Evolutionary conservation across 208 protist genomes (phyloP).

Genomic region (Trypanosomatidae sp.): DNA sequence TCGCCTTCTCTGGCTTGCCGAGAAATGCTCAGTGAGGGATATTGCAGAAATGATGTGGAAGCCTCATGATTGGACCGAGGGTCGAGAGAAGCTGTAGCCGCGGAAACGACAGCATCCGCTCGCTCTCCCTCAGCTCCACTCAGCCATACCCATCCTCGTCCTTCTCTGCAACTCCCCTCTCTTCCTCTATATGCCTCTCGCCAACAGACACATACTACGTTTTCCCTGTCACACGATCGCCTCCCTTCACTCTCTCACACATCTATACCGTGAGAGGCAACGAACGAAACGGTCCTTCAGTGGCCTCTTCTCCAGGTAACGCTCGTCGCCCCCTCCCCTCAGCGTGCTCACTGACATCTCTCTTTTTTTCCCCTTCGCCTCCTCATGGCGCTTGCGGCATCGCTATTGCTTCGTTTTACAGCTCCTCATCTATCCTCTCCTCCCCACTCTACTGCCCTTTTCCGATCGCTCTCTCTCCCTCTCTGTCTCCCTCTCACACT

Average conservation of each 20-base stretch:
- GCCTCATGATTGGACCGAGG: not conserved
- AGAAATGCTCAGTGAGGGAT: not conserved
- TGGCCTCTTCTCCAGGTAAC: not conserved
- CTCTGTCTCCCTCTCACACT: not conserved
- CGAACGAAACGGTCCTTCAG: not conserved
- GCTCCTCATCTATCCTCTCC: not conserved
- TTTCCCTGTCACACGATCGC: not conserved
- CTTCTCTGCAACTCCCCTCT: not conserved
- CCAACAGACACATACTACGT: not conserved
- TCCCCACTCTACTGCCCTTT: not conserved
- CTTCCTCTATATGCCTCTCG: not conserved
- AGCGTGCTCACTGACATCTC: not conserved
- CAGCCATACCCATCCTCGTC: not conserved
- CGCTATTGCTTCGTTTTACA: not conserved
- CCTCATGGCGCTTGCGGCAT: not conserved
- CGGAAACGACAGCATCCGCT: not conserved
- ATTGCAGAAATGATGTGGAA: not conserved
- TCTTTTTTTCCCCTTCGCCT: not conserved
- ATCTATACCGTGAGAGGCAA: not conserved
- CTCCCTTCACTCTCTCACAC: not conserved
- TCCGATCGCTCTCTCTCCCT: not conserved
- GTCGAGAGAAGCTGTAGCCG: not conserved
- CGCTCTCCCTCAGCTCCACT: not conserved
- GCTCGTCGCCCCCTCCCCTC: not conserved
- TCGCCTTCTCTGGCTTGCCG: not conserved